phyloP scores from a whole-genome alignment of 768 basidiomycete genomes.

The Tylopilus rubrobrunneus region DNA sequence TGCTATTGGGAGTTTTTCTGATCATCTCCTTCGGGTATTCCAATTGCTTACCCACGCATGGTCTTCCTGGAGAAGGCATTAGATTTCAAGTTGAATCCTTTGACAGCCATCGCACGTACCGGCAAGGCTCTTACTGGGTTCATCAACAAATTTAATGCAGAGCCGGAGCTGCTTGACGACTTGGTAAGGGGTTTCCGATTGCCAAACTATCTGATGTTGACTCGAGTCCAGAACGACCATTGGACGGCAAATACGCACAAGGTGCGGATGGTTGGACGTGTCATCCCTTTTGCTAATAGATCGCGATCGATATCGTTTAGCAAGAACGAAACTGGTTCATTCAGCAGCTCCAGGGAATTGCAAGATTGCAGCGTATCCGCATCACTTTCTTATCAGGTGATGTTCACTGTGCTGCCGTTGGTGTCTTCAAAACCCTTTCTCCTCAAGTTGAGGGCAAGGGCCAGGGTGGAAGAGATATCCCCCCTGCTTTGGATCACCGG shows the following conservation, averaged over 20 bases:
- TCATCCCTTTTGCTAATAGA: neutral
- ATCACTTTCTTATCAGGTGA: constrained; percentile 90
- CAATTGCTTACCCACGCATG: constrained; percentile 91
- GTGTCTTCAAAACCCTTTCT: constrained; percentile 65
- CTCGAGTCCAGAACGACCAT: constrained; percentile 79
- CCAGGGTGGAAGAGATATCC: constrained; percentile 35
- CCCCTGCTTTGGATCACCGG: constrained; percentile 62
- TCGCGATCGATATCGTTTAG: constrained; percentile 63
- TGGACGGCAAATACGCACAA: constrained; percentile 85
- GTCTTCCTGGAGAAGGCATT: constrained; percentile 80
- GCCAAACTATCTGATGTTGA: constrained; percentile 37
- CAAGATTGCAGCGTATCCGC: constrained; percentile 57
- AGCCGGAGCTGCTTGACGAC: constrained; percentile 92
- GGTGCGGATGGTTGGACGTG: constrained; percentile 34
- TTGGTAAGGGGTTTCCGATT: constrained; percentile 44
- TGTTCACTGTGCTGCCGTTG: constrained; percentile 66
- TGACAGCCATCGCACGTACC: constrained; percentile 67
- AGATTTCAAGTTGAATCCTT: constrained; percentile 80
- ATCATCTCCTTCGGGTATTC: constrained; percentile 46
- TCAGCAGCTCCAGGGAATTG: constrained; percentile 70
- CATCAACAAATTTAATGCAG: constrained; percentile 88
- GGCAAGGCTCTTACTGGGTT: constrained; percentile 74
- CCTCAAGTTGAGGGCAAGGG: constrained; percentile 35
- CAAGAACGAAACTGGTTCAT: constrained; percentile 90
- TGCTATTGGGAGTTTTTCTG: neutral